Evolutionary conservation across 805 yeast genomes (phyloP).

Genomic region (Lipomyces sp.): DNA sequence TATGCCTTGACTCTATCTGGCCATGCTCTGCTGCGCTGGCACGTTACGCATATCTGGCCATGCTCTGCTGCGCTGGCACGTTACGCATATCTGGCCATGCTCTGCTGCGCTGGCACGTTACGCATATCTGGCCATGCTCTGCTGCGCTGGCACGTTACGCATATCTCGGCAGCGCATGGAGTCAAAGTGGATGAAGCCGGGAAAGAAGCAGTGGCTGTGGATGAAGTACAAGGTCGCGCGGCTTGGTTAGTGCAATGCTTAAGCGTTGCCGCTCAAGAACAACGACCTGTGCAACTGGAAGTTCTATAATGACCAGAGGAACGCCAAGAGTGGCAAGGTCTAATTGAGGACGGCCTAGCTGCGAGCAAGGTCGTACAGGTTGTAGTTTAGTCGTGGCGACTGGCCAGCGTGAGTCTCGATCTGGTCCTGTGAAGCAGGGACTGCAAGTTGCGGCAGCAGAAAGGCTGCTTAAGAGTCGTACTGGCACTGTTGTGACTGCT

Average conservation of each 20-base stretch:
- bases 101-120: too few species aligned
- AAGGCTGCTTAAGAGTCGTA: neutral
- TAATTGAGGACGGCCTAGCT: conserved; percentile 1
- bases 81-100: too few species aligned
- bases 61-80: too few species aligned
- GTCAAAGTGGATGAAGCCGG: conserved; percentile 4
- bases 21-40: too few species aligned
- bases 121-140: too few species aligned
- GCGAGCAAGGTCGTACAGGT: neutral
- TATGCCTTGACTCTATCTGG: conserved; percentile 15
- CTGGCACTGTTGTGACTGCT: neutral
- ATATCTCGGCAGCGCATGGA: conserved; percentile 7
- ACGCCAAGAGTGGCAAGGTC: conserved; percentile 2
- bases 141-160: conserved; percentile 20
- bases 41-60: too few species aligned
- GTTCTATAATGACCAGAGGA: conserved; percentile 7
- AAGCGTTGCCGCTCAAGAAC: conserved; percentile 4
- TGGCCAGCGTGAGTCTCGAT: too few species aligned
- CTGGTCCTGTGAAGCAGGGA: too few species aligned
- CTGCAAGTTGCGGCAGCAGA: too few species aligned
- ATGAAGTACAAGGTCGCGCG: neutral
- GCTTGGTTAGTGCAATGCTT: neutral
- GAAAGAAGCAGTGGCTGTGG: conserved; percentile 18
- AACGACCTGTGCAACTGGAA: conserved; percentile 15
- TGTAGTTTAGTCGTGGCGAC: neutral